Evolutionary conservation across 2,329 filamentous ascomycete species (phyloP).

Genomic region (Davidsoniella australis): DNA sequence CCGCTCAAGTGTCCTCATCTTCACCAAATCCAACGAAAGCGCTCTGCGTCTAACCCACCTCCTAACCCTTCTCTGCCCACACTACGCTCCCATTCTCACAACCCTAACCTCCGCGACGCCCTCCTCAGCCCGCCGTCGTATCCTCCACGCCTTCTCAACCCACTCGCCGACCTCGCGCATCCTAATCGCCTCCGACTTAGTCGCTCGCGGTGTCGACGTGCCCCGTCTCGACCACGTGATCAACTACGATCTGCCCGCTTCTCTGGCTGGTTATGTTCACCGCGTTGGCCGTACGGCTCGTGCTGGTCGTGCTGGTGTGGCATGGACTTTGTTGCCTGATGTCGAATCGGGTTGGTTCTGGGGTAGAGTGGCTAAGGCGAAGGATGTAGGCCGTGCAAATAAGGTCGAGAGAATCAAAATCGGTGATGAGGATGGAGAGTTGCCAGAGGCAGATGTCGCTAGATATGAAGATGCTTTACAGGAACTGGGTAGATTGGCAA

Average conservation of each 20-base stretch:
- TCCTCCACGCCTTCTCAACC: constrained; percentile 49
- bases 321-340: constrained; percentile 75
- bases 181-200: constrained; percentile 83
- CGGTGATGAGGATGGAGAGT: constrained; percentile 21
- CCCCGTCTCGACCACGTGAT: constrained; percentile 65
- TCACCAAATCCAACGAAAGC: constrained; percentile 79
- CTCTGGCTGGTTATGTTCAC: constrained; percentile 71
- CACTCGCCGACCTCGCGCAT: constrained; percentile 51
- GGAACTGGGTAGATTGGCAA: constrained; percentile 44
- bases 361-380: constrained; percentile 54
- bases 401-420: constrained; percentile 31
- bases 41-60: constrained; percentile 76
- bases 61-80: constrained; percentile 47
- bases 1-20: constrained; percentile 49
- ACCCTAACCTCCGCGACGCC: constrained; percentile 64
- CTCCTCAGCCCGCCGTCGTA: constrained; percentile 51
- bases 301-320: constrained; percentile 56
- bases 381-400: constrained; percentile 27
- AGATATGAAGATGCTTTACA: constrained; percentile 41
- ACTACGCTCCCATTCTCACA: constrained; percentile 38
- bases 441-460: constrained; percentile 29
- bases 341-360: constrained; percentile 85
- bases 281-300: constrained; percentile 81
- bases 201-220: constrained; percentile 77
- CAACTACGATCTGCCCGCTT: constrained; percentile 83